A percentile compares a stretch with the other conserved stretches of the same genome.
phyloP scores from a whole-genome alignment of 129 eudicot species.

The Flaveria brownii region DNA sequence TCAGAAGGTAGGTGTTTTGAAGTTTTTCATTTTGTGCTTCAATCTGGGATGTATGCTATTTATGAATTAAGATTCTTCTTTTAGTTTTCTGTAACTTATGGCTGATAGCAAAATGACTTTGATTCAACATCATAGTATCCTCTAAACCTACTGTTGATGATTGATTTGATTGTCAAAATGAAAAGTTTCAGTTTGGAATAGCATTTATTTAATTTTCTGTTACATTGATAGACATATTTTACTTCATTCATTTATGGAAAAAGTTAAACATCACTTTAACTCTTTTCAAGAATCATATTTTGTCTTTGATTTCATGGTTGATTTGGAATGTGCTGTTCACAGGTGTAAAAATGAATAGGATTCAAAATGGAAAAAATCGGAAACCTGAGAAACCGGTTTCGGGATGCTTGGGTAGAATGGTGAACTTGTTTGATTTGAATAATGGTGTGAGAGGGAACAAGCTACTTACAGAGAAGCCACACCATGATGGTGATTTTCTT shows the following conservation, averaged over 20 bases:
- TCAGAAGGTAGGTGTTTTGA: constrained; percentile 17
- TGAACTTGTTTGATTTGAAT: constrained; percentile 63
- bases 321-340: constrained; percentile 18
- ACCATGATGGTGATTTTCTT: constrained; percentile 51
- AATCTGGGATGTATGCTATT: not conserved
- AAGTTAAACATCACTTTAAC: not conserved
- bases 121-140: not conserved
- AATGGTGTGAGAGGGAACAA: constrained; percentile 50
- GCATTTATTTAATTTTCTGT: not conserved
- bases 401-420: constrained; percentile 90
- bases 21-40: constrained; percentile 8
- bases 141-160: not conserved
- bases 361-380: constrained; percentile 43
- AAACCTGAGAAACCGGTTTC: constrained; percentile 56
- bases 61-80: not conserved
- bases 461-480: constrained; percentile 72
- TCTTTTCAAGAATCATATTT: not conserved
- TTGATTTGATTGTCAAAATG: constrained; percentile 3
- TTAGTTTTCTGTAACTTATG: not conserved
- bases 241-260: not conserved
- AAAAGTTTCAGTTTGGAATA: not conserved
- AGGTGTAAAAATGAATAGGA: constrained; percentile 67
- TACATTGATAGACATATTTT: not conserved
- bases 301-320: not conserved
- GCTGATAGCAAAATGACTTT: not conserved